Percentiles rank a stretch among this genome's conserved stretches.
Evolutionary conservation across 768 basidiomycete genomes (phyloP).

Genomic region (Tylopilus rubrobrunneus): DNA sequence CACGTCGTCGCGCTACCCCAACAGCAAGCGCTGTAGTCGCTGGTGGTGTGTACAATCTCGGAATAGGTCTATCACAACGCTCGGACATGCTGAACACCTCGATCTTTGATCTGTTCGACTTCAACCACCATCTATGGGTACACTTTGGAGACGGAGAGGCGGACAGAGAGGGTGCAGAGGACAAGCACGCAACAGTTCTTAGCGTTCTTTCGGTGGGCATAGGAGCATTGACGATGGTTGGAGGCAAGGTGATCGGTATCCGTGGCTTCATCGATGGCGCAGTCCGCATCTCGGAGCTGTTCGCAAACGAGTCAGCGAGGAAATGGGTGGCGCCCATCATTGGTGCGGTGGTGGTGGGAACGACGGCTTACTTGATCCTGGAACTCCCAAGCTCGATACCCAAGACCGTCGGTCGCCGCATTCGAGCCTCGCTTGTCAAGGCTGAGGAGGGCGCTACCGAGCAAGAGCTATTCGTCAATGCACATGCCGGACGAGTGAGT

Average conservation of each 20-base stretch:
- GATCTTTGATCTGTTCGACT: conserved; percentile 81
- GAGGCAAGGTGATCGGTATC: conserved; percentile 75
- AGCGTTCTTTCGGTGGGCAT: conserved; percentile 73
- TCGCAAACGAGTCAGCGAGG: conserved; percentile 75
- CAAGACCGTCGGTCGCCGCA: conserved; percentile 80
- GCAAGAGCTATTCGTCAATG: conserved; percentile 59
- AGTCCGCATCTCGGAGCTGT: conserved; percentile 69
- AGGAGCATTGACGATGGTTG: conserved; percentile 86
- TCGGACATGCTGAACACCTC: conserved; percentile 76
- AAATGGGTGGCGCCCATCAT: conserved; percentile 87
- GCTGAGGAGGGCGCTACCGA: conserved; percentile 43
- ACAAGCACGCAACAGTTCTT: conserved; percentile 55
- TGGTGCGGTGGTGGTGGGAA: conserved; percentile 70
- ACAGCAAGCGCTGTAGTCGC: conserved; percentile 57
- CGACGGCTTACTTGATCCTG: conserved; percentile 75
- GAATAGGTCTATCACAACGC: conserved; percentile 76
- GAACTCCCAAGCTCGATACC: conserved; percentile 90
- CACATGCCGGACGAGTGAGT: conserved; percentile 65
- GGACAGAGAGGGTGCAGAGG: conserved; percentile 30
- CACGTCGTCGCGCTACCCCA: conserved; percentile 33
- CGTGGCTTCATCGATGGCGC: conserved; percentile 75
- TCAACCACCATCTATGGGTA: conserved; percentile 71
- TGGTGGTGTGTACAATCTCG: conserved; percentile 75
- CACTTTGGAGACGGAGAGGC: conserved; percentile 56
- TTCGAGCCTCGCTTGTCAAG: conserved; percentile 58